A percentile compares a stretch with the other conserved stretches of the same genome.
These are phyloP conservation scores for Antarctomyces pellizariae DNA, from an alignment of 495 filamentous ascomycete species.

Conservation along the genomic window DNA sequence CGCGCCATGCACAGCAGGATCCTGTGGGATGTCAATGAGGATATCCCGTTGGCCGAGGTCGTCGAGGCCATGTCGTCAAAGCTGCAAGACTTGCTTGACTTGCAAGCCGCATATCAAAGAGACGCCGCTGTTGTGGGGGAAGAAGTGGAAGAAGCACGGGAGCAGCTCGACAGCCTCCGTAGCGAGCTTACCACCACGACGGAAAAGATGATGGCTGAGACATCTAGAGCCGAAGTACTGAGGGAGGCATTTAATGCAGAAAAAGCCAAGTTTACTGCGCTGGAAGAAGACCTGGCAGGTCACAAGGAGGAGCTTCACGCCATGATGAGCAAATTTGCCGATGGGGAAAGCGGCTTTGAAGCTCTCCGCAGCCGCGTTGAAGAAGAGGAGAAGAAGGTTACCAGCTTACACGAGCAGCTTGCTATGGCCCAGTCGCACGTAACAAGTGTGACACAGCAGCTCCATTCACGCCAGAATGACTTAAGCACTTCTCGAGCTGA, in stretches of 20 bases:
- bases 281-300: constrained; percentile 40
- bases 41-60: constrained; percentile 29
- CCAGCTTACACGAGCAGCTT: constrained; percentile 35
- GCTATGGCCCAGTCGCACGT: constrained; percentile 39
- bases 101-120: constrained; percentile 20
- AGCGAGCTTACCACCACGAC: constrained; percentile 19
- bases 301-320: constrained; percentile 38
- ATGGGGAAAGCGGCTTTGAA: constrained; percentile 61
- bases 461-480: constrained; percentile 24
- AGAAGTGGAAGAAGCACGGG: constrained; percentile 20
- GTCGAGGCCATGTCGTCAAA: constrained; percentile 31
- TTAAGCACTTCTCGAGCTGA: too few relatives aligned
- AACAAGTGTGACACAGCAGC: constrained; percentile 31
- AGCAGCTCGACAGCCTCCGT: constrained; percentile 14
- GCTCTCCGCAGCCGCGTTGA: constrained; percentile 44
- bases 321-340: constrained; percentile 42
- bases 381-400: constrained; percentile 41
- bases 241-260: constrained; percentile 30
- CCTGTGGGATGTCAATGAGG: constrained; percentile 37
- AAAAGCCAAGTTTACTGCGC: constrained; percentile 27
- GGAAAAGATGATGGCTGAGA: constrained; percentile 24
- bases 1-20: constrained; percentile 31
- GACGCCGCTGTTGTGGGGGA: constrained; percentile 20
- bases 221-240: constrained; percentile 17
- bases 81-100: constrained; percentile 40